Evolutionary conservation across 257 asterid species (phyloP), one percentile per base, ranked within the genome.

Genomic region (Fraxinus excelsior): DNA sequence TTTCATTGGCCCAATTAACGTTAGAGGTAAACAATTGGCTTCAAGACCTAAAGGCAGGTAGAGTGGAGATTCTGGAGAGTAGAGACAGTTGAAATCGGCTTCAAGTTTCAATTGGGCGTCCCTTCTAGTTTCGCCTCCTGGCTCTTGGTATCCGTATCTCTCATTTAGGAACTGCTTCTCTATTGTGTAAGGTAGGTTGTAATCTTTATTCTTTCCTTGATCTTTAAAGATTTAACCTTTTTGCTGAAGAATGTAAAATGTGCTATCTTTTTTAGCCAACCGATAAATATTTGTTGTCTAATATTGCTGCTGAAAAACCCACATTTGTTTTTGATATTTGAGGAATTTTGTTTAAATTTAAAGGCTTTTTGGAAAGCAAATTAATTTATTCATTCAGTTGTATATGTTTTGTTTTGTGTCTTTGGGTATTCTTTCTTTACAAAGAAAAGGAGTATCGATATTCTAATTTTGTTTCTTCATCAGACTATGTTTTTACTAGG

Each of bases 231-330:
- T 83, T 53, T 21, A 35, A 14, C 23, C 10, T 58, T 66, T 72
- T 62, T 40, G 35, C 56, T 76, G 68, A 19, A 10, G 28, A 79
- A 69, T 71, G 76, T 67, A 14, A 49, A 49, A 49, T 49, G 16
- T 13, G n/a, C 58, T 14, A 16, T 49, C 58, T 6, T n/a, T n/a
- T 56, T 56, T 7, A 6, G 9, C 65, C 10, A 56, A 56, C 9
- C n/a, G 65, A 51, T 37, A 26, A 62, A 34, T 29, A 49, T 71
- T 81, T 25, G 74, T 49, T 49, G 16, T 49, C 58, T 49, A 49
- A 13, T 49, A 49, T 46, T 46, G 58, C 58, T 12, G 53, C 53
- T 9, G 35, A 19, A 76, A 9, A 35, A 66, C 67, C 28, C 70
- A 26, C 12, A 62, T 51, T 29, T 73, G 42, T 49, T 28, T 71